Evolutionary conservation across 306 rosid species (phyloP).

Genomic region (Ammopiptanthus mongolicus): DNA sequence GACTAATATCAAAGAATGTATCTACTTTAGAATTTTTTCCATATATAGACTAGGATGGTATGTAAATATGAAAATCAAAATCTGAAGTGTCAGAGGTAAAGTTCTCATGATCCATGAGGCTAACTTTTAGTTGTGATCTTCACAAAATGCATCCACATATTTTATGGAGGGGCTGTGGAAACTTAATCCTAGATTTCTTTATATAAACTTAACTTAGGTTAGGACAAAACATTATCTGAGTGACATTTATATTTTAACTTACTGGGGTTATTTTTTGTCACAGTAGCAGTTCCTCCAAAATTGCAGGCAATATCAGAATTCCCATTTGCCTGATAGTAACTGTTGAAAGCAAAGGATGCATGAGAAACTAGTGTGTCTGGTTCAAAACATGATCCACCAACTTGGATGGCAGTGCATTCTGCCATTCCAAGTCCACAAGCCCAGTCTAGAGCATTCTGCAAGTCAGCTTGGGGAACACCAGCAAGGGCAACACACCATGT

Average conservation of each 20-base stretch:
- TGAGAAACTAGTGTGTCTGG: constrained; percentile 83
- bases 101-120: background rate
- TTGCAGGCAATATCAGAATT: constrained; percentile 96
- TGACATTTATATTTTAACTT: background rate
- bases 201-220: background rate
- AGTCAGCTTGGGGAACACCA: constrained; percentile 69
- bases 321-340: constrained; percentile 73
- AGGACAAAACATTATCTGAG: too few species aligned
- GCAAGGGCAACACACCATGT: constrained; percentile 91
- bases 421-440: constrained; percentile 87
- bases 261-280: constrained; percentile 66
- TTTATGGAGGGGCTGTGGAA: background rate
- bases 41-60: too few species aligned
- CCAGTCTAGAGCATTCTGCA: constrained; percentile 95
- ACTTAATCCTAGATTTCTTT: background rate
- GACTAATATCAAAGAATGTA: background rate
- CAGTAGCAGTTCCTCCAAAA: constrained; percentile 81
- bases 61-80: background rate
- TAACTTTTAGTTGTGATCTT: constrained; percentile 11
- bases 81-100: background rate
- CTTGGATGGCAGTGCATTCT: constrained; percentile 61
- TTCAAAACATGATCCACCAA: constrained; percentile 56
- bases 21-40: background rate
- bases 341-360: constrained; percentile 91
- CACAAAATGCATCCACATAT: background rate